A percentile compares a stretch with the other conserved stretches of the same genome.
These are phyloP conservation scores for Penicillium tannophilum DNA, from an alignment of 495 filamentous ascomycete genomes.

Conservation along the genomic window DNA sequence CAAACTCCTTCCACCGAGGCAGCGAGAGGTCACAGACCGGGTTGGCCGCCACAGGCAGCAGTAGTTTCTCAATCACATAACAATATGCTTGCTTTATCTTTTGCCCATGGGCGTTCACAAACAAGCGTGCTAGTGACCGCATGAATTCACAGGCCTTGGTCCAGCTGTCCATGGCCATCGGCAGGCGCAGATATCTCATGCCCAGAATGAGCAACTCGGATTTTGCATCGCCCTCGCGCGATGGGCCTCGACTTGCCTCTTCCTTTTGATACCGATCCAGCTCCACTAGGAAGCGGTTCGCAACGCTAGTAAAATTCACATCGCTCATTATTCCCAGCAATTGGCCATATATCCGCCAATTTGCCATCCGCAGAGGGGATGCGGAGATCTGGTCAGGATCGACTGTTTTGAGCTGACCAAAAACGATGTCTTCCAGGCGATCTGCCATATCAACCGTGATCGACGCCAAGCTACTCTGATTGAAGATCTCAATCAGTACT, in stretches of 20 bases:
- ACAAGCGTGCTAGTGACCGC: constrained; percentile 74
- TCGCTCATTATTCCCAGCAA: constrained; percentile 93
- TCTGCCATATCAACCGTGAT: constrained; percentile 88
- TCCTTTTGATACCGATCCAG: constrained; percentile 76
- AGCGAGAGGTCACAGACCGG: constrained; percentile 71
- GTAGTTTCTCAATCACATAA: constrained; percentile 79
- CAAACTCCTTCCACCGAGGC: constrained; percentile 82
- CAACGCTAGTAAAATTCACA: constrained; percentile 81
- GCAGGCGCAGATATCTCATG: constrained; percentile 85
- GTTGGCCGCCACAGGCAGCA: constrained; percentile 84
- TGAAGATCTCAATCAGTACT: constrained; percentile 91
- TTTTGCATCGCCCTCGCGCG: constrained; percentile 72
- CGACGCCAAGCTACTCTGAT: constrained; percentile 77
- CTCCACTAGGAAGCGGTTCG: constrained; percentile 76
- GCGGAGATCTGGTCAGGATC: constrained; percentile 78
- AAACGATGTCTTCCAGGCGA: constrained; percentile 90
- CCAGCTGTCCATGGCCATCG: constrained; percentile 71
- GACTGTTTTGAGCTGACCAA: constrained; percentile 84
- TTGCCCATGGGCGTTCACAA: constrained; percentile 80
- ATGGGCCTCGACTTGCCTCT: constrained; percentile 63
- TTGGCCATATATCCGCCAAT: constrained; percentile 92
- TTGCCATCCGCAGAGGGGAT: constrained; percentile 82
- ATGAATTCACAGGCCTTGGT: constrained; percentile 87
- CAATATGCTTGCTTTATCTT: constrained; percentile 93
- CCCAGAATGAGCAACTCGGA: constrained; percentile 83